A percentile compares a stretch with the other conserved stretches of the same genome.
phyloP scores from a whole-genome alignment of 306 rosid genomes.

The Ammopiptanthus mongolicus region DNA sequence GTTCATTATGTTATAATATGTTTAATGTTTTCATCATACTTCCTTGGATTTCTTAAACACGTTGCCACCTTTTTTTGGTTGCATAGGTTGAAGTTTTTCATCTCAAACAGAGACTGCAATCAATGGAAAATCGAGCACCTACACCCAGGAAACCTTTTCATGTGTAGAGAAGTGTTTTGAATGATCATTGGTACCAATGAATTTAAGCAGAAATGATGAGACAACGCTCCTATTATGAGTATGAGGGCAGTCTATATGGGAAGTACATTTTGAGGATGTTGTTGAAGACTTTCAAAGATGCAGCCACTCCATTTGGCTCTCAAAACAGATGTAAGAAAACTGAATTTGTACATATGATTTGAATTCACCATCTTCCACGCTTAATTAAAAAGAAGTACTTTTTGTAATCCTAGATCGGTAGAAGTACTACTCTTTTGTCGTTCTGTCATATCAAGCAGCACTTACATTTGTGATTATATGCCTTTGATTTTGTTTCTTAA shows the following conservation, averaged over 20 bases:
- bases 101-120: slow-evolving; percentile 87
- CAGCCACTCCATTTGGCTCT: background rate
- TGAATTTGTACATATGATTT: slow-evolving; percentile 1
- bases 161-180: slow-evolving; percentile 14
- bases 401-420: background rate
- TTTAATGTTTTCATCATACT: background rate
- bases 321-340: background rate
- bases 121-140: slow-evolving; percentile 85
- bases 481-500: too few relatives aligned
- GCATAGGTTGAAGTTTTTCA: slow-evolving; percentile 91
- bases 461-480: background rate
- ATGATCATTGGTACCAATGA: background rate
- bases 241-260: background rate
- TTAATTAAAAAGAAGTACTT: background rate
- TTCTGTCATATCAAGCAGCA: background rate
- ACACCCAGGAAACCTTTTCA: slow-evolving; percentile 85
- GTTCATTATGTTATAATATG: background rate
- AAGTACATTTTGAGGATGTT: background rate
- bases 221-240: background rate
- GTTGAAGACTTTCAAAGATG: background rate
- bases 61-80: background rate
- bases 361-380: background rate
- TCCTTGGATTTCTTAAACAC: background rate
- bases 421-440: background rate
- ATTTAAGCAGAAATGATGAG: slow-evolving; percentile 1